These are phyloP conservation scores for Porogramme epimiltina DNA, from an alignment of 1,284 basidiomycete species.

Conservation along the genomic window DNA sequence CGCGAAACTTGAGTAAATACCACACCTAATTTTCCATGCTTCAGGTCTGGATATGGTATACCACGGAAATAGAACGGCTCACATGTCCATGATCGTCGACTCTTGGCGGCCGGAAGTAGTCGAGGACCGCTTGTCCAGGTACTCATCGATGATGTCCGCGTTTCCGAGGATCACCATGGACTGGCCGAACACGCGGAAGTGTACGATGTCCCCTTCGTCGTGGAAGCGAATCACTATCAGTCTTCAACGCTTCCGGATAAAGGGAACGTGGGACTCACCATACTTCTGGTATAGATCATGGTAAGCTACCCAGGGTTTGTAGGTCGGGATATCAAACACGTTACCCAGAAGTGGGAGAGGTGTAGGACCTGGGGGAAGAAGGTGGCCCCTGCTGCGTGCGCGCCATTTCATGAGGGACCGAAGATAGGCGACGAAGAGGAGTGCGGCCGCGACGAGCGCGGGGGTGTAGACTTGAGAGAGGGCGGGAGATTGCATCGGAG, in stretches of 20 bases:
- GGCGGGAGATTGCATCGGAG: too few relatives aligned
- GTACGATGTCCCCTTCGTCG: not conserved
- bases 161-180: not conserved
- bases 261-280: not conserved
- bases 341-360: constrained; percentile 8
- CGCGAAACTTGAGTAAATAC: not conserved
- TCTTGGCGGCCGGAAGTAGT: constrained; percentile 1
- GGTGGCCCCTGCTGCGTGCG: not conserved
- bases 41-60: too few relatives aligned
- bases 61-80: not conserved
- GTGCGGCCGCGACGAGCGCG: not conserved
- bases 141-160: not conserved
- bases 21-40: not conserved
- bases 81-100: not conserved
- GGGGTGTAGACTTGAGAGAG: too few relatives aligned
- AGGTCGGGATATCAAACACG: constrained; percentile 1
- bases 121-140: constrained; percentile 1
- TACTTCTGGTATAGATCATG: constrained; percentile 2
- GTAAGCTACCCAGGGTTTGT: constrained; percentile 3
- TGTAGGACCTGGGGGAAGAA: constrained; percentile 10
- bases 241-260: too few relatives aligned
- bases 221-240: too few relatives aligned
- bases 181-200: not conserved
- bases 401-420: not conserved
- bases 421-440: not conserved